Percentiles rank a stretch among this genome's conserved stretches.
phyloP scores from a whole-genome alignment of 2,329 filamentous ascomycete species.

The Colletotrichum sp. region DNA sequence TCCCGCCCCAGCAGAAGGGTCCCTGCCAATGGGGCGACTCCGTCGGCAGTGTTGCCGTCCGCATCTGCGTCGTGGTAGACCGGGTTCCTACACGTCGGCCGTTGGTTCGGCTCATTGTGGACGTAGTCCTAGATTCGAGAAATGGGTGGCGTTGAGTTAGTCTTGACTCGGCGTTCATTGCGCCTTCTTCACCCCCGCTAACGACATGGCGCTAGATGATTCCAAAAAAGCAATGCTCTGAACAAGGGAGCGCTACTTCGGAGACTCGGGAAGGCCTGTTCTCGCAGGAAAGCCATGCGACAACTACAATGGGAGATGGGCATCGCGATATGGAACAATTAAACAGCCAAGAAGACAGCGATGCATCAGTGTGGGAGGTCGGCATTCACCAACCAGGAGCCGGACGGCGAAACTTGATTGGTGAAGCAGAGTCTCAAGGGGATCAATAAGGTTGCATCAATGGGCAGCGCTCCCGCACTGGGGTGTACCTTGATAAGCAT shows the following conservation, averaged over 20 bases:
- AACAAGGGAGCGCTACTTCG: neutral
- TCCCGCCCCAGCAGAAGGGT: neutral
- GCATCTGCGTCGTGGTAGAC: neutral
- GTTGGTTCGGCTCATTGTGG: neutral
- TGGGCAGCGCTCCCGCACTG: neutral
- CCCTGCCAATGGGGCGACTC: neutral
- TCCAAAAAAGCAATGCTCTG: neutral
- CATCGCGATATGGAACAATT: neutral
- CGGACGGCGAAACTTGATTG: neutral
- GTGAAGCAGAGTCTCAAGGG: neutral
- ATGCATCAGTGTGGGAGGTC: neutral
- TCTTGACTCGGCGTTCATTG: neutral
- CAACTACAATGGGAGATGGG: neutral
- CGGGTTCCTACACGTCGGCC: neutral
- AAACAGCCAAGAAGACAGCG: neutral
- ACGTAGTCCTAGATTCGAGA: neutral
- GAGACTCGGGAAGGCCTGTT: neutral
- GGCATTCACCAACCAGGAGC: neutral
- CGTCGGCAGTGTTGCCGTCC: neutral
- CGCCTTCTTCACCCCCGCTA: neutral
- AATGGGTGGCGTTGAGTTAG: neutral
- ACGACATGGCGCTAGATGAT: neutral
- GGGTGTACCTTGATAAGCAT: neutral
- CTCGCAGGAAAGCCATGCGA: neutral
- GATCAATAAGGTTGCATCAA: slow-evolving; percentile 8